A percentile compares a stretch with the other conserved stretches of the same genome.
Evolutionary conservation across 1,139 yeast species (phyloP).

Genomic region (Yamadazyma triangularis): DNA sequence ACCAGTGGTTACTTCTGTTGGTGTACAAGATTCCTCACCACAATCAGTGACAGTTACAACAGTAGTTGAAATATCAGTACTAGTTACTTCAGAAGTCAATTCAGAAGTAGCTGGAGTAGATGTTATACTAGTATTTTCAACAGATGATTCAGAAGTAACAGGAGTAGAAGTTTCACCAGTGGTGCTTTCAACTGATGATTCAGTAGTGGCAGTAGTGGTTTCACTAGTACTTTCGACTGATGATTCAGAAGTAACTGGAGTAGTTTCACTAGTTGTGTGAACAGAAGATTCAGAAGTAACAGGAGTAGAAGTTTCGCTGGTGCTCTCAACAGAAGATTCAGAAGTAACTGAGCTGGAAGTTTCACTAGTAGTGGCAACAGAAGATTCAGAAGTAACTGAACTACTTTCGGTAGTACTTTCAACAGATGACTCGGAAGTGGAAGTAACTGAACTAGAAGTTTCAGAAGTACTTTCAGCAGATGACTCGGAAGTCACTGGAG

Average conservation of each 20-base stretch:
- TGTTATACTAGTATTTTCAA: slow-evolving; percentile 2
- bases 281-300: slow-evolving; percentile 16
- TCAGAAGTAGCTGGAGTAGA: too few species aligned
- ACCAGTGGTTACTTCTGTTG: slow-evolving; percentile 28
- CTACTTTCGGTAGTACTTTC: neutral
- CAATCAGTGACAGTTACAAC: slow-evolving; percentile 9
- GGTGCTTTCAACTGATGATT: slow-evolving; percentile 10
- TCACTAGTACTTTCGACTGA: slow-evolving; percentile 1
- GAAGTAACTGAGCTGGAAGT: slow-evolving; percentile 9
- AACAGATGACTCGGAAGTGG: slow-evolving; percentile 11
- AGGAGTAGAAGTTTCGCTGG: slow-evolving; percentile 26
- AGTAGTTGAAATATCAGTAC: slow-evolving; percentile 2
- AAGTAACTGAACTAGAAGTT: slow-evolving; percentile 5
- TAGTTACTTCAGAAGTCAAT: neutral
- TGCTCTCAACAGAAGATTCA: slow-evolving; percentile 11
- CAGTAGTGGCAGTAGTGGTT: slow-evolving; percentile 9
- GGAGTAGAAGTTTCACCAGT: slow-evolving; percentile 26
- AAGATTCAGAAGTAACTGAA: neutral
- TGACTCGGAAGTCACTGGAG: slow-evolving; percentile 14
- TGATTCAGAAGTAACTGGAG: neutral
- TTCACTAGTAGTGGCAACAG: slow-evolving; percentile 1
- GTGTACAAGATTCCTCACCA: slow-evolving; percentile 13
- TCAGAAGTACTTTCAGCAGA: slow-evolving; percentile 2
- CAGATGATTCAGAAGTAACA: slow-evolving; percentile 16
- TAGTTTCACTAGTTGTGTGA: neutral